phyloP scores from a whole-genome alignment of 805 yeast genomes.

The Candida incommunis region DNA sequence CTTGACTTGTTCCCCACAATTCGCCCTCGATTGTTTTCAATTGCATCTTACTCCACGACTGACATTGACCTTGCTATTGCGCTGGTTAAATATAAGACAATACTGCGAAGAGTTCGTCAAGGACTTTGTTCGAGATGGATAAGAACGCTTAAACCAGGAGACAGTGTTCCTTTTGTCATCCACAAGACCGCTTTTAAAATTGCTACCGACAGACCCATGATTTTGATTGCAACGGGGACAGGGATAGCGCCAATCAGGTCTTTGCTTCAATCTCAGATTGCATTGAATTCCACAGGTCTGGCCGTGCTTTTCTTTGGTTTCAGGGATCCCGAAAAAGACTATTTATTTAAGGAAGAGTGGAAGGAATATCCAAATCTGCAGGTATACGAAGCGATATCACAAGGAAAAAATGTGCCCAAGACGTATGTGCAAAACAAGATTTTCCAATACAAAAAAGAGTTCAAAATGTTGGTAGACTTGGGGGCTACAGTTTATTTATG shows the following conservation, averaged over 20 bases:
- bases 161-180: conserved; percentile 29
- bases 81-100: conserved; percentile 74
- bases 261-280: conserved; percentile 31
- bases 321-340: conserved; percentile 53
- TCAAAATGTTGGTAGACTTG: conserved; percentile 39
- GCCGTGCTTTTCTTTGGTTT: conserved; percentile 63
- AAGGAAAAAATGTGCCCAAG: conserved; percentile 17
- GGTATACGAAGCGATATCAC: conserved; percentile 30
- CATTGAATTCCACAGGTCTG: conserved; percentile 14
- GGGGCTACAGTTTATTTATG: conserved; percentile 65
- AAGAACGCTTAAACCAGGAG: conserved; percentile 33
- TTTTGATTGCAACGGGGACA: conserved; percentile 86
- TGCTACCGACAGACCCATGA: conserved; percentile 30
- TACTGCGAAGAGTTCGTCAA: conserved; percentile 54
- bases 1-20: conserved; percentile 68
- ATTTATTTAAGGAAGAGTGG: conserved; percentile 47
- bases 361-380: conserved; percentile 23
- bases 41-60: conserved; percentile 39
- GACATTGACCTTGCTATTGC: conserved; percentile 62
- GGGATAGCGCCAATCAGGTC: conserved; percentile 91
- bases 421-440: conserved; percentile 66
- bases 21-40: conserved; percentile 72
- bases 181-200: conserved; percentile 31
- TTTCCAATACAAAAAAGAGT: conserved; percentile 32
- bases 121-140: conserved; percentile 81